phyloP scores from a whole-genome alignment of 192 early-diverging fungal species.

The Entomortierella beljakovae region DNA sequence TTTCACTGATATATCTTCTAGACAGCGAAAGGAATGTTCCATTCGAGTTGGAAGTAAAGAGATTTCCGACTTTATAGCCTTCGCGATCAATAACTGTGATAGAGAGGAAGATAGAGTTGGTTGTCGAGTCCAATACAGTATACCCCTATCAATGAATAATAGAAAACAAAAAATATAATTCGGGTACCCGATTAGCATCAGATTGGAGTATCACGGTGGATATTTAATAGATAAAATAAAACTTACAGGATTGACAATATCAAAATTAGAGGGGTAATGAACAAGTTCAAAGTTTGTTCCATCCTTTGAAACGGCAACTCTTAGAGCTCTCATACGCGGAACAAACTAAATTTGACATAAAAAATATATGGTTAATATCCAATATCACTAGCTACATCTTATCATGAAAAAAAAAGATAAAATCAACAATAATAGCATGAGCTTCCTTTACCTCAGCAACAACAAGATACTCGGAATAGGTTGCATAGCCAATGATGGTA shows the following conservation, averaged over 20 bases:
- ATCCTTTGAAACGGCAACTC: conserved; percentile 77
- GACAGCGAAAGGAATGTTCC: conserved; percentile 84
- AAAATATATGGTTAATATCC: background rate
- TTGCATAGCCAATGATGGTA: conserved; percentile 81
- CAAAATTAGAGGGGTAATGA: conserved; percentile 81
- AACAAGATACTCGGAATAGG: conserved; percentile 84
- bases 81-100: conserved; percentile 67
- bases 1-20: conserved; percentile 80
- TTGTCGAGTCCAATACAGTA: conserved; percentile 77
- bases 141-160: conserved; percentile 59
- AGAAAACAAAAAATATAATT: conserved; percentile 2
- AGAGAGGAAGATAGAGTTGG: conserved; percentile 71
- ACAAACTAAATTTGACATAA: conserved; percentile 22
- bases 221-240: background rate
- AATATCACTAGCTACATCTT: background rate
- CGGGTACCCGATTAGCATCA: background rate
- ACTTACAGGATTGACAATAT: conserved; percentile 60
- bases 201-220: background rate
- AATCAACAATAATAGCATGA: too few species aligned
- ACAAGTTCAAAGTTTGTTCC: conserved; percentile 75
- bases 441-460: conserved; percentile 68
- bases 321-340: conserved; percentile 56
- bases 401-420: background rate
- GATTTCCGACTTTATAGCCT: conserved; percentile 79
- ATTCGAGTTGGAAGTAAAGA: conserved; percentile 94